Percentiles rank a stretch among this genome's conserved stretches.
Evolutionary conservation across 331 rosid genomes (phyloP).

Genomic region (Malus hybrid): DNA sequence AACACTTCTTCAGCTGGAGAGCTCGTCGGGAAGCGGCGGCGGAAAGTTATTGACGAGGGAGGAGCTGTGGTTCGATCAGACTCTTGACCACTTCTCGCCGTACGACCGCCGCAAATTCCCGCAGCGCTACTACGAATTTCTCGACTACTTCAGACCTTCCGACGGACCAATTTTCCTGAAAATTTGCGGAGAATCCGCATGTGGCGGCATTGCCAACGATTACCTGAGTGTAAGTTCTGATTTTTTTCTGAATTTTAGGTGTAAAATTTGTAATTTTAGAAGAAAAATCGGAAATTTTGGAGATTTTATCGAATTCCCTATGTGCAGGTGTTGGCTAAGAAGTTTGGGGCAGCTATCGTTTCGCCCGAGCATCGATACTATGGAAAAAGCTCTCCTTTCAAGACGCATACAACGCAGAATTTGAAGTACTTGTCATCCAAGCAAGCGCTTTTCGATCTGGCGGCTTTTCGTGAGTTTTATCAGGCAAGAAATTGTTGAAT

Average conservation of each 20-base stretch:
- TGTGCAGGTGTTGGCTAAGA: slow-evolving; percentile 78
- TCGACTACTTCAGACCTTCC: slow-evolving; percentile 63
- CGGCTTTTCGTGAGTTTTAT: slow-evolving; percentile 69
- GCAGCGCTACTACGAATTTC: slow-evolving; percentile 86
- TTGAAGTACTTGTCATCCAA: slow-evolving; percentile 88
- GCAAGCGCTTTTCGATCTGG: slow-evolving; percentile 95
- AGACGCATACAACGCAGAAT: slow-evolving; percentile 57
- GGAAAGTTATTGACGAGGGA: slow-evolving; percentile 18
- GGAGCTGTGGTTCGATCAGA: slow-evolving; percentile 46
- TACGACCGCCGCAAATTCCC: slow-evolving; percentile 59
- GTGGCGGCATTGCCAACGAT: slow-evolving; percentile 64
- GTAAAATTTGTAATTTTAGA: background rate
- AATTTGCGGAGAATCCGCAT: slow-evolving; percentile 69
- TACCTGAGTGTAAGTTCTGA: slow-evolving; percentile 48
- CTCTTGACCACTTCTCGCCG: slow-evolving; percentile 68
- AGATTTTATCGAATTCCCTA: background rate
- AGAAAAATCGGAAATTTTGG: background rate
- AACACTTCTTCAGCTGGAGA: slow-evolving; percentile 5
- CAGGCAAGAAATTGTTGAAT: slow-evolving; percentile 44
- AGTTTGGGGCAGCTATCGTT: slow-evolving; percentile 94
- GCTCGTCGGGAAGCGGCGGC: slow-evolving; percentile 12
- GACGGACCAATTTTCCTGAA: slow-evolving; percentile 71
- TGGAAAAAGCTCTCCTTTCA: slow-evolving; percentile 85
- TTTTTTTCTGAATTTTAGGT: background rate
- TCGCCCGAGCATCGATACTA: slow-evolving; percentile 95